Conservation (phyloP, 768 basidiomycete genomes). For the Russula griseocarnosa region DNA sequence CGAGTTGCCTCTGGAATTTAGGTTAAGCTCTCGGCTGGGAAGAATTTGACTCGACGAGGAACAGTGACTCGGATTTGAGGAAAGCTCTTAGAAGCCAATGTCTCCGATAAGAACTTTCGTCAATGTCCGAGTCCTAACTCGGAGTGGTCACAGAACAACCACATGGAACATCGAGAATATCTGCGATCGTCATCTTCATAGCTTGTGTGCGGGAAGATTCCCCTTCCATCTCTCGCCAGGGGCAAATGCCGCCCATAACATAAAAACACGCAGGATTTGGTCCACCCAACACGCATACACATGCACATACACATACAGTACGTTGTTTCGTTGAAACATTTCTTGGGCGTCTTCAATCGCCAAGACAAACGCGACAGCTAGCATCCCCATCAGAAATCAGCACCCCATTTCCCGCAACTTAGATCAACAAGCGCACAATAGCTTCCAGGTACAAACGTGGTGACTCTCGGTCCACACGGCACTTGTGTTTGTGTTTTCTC, state of each 20-base stretch:
- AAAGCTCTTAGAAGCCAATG: background rate
- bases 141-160: background rate
- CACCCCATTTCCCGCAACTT: background rate
- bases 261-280: background rate
- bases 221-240: background rate
- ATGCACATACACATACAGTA: background rate
- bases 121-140: background rate
- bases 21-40: conserved; percentile 6
- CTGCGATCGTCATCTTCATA: background rate
- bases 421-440: conserved; percentile 1
- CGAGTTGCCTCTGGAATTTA: conserved; percentile 3
- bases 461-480: conserved; percentile 11
- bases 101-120: background rate
- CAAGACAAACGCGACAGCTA: background rate
- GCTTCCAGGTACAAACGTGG: conserved; percentile 20
- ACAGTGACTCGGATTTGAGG: background rate
- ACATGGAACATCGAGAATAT: background rate
- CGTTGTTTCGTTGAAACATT: background rate
- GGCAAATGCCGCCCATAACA: background rate
- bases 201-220: background rate
- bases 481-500: background rate
- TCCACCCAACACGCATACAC: background rate
- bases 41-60: background rate
- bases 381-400: background rate
- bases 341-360: conserved; percentile 1